These are phyloP conservation scores for Blastosporella zonata DNA, from an alignment of 1,284 basidiomycete genomes.

Conservation along the genomic window DNA sequence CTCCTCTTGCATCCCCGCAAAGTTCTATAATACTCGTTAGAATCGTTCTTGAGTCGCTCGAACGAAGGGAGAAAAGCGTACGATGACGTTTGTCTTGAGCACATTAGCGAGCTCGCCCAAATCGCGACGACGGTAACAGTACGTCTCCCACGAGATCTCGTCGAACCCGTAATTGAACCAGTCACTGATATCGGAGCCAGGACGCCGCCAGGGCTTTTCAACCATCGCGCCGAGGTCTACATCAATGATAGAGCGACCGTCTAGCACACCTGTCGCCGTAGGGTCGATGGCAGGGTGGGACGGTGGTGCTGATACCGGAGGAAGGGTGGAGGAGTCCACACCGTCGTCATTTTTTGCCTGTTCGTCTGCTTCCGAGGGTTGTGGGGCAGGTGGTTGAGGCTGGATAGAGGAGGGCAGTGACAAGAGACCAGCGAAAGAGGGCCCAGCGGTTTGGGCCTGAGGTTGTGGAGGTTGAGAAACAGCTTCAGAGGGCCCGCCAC, in stretches of 20 bases:
- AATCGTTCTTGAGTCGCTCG: background rate
- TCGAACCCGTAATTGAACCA: conserved; percentile 99
- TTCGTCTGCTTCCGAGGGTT: conserved; percentile 19
- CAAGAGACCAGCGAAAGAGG: conserved; percentile 18
- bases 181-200: conserved; percentile 92
- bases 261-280: conserved; percentile 59
- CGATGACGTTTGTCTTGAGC: conserved; percentile 74
- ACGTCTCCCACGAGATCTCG: conserved; percentile 92
- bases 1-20: conserved; percentile 78
- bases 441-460: conserved; percentile 23
- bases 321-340: conserved; percentile 61
- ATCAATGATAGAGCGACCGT: conserved; percentile 85
- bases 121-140: conserved; percentile 82
- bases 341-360: conserved; percentile 40
- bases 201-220: conserved; percentile 90
- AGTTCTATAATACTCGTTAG: conserved; percentile 47
- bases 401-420: conserved; percentile 9
- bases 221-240: conserved; percentile 81
- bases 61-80: conserved; percentile 36
- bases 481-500: conserved; percentile 44
- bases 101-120: conserved; percentile 77
- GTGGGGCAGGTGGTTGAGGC: conserved; percentile 19
- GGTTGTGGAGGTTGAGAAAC: conserved; percentile 14
- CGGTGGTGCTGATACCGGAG: conserved; percentile 62
- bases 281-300: conserved; percentile 79